Base-by-base conservation (phyloP, 2,329 filamentous ascomycete species). In the Cryphonectria japonica region DNA sequence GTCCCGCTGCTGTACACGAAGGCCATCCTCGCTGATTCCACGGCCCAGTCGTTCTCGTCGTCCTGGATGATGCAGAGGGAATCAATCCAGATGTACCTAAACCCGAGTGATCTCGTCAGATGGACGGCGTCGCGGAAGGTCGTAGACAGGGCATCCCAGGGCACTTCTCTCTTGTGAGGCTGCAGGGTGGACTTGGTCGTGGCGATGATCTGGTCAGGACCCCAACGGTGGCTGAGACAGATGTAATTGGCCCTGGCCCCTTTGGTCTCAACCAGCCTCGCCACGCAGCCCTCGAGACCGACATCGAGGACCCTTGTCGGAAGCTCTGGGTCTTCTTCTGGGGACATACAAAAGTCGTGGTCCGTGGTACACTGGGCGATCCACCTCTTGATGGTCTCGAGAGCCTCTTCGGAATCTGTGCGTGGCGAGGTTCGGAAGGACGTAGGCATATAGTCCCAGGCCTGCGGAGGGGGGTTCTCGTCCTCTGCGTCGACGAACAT, bases 31-130 rank as follows among this genome's bases (percentile, higher is more conserved):
- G 65, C 46, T 2, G 70, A 68, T 46, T 73, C 69, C 13, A 61
- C 43, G n/a, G 63, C 34, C 72, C 72, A 73, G 57, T 66, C 73
- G 22, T 13, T 37, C 26, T 26, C 16, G 14, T 70, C 64, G 26
- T 66, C 62, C 13, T 69, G 77, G 73, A 77, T 26, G 14, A 67
- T 52, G 9, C 68, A 67, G 1, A 70, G 52, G 9, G 69, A 70
- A n/a, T 70, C 69, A 9, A 67, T 70, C 69, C 69, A 70, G 13
- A 67, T 4, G 14, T 62, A 63, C 13, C 2, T 22, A 7, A 67
- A 29, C 16, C 29, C 68, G 16, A 70, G 68, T 13, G 54, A 22
- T 62, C 68, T 46, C 7, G 64, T 67, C 0, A 70, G 14, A 2
- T 2, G 3, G 6, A 70, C 2, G 4, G 68, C 63, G 11, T 70